Evolutionary conservation across 352 stramenopile species (phyloP).

Genomic region (Phytopythium cucurbitacearum): DNA sequence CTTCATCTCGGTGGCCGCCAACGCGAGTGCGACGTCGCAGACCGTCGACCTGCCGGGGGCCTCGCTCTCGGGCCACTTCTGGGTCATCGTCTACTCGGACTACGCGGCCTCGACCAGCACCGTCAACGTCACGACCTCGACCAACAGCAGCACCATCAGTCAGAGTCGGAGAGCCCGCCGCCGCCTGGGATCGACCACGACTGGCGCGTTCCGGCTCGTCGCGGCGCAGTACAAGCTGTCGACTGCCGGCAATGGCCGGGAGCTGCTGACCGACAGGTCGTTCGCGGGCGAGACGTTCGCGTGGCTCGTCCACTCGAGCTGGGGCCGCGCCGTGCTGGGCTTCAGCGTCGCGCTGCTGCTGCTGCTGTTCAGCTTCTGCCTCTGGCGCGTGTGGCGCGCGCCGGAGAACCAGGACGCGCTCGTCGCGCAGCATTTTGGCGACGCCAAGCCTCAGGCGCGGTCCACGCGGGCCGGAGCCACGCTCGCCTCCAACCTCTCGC

Average conservation of each 20-base stretch:
- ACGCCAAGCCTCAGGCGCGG: neutral
- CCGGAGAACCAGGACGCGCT: constrained; percentile 68
- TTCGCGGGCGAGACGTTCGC: constrained; percentile 39
- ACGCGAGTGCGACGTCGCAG: constrained; percentile 18
- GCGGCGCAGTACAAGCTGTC: constrained; percentile 33
- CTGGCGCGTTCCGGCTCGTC: constrained; percentile 31
- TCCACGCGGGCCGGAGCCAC: neutral
- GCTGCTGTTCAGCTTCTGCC: constrained; percentile 38
- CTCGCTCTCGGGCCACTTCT: constrained; percentile 63
- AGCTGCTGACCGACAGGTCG: constrained; percentile 42
- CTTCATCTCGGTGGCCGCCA: constrained; percentile 39
- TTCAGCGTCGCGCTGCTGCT: constrained; percentile 32
- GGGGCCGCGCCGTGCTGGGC: constrained; percentile 45
- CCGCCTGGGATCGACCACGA: neutral
- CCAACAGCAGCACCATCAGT: neutral
- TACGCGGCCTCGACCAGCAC: constrained; percentile 24
- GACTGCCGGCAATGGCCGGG: constrained; percentile 1
- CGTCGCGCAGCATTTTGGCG: constrained; percentile 16
- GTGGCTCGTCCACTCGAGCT: constrained; percentile 44
- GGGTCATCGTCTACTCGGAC: constrained; percentile 69
- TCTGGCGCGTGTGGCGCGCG: constrained; percentile 48
- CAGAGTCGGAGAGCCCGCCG: neutral
- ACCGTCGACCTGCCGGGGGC: constrained; percentile 41
- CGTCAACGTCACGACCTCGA: constrained; percentile 9
- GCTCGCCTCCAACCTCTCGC: neutral